Base-by-base conservation (phyloP, 2,329 filamentous ascomycete species). In the Lojkania enalia region DNA sequence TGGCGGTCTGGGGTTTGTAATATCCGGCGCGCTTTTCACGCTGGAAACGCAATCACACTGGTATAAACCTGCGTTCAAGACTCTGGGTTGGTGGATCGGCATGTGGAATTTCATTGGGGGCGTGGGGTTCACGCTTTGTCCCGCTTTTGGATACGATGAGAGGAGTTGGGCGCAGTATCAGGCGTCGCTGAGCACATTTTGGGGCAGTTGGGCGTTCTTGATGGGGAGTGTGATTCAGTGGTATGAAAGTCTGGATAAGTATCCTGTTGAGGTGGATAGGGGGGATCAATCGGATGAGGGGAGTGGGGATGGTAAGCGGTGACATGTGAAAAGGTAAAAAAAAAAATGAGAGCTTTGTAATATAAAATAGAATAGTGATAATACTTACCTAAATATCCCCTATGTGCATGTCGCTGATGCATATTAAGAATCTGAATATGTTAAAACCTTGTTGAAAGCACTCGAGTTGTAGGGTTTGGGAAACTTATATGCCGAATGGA, bases 51-150 rank as follows among this genome's bases (percentile, higher is more conserved):
- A 87, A 64, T 61, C 73, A 30, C 77, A 73, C 35, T 87, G 84
- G 84, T 86, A 80, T 54, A 67, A 72, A 11, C 83, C 84, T 0
- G 80, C 81, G 0, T 73, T 71, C 3, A 59, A 64, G 2, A 71
- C 81, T 0, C 71, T 87, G 1, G 84, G 84, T 3, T 87, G 84
- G 84, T 82, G 86, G 62, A 79, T 87, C 52, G 84, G 82, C 0
- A 64, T 78, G 6, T 87, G 83, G 82, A 87, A 86, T 54, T 63
- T 85, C 2, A 69, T 86, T 15, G 84, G 84, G 1, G 78, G 78
- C 1, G 56, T 86, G 18, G 83, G 83, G 0, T 86, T 86, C 58
- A 85, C 80, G 4, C 45, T 73, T 20, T 61, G 62, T 52, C 61
- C 67, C 4, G 59, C 57, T 1, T 69, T 70, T 48, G 67, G 66